Evolutionary conservation across 2,329 filamentous ascomycete genomes (phyloP).

Genomic region (Hansfordia pulvinata): DNA sequence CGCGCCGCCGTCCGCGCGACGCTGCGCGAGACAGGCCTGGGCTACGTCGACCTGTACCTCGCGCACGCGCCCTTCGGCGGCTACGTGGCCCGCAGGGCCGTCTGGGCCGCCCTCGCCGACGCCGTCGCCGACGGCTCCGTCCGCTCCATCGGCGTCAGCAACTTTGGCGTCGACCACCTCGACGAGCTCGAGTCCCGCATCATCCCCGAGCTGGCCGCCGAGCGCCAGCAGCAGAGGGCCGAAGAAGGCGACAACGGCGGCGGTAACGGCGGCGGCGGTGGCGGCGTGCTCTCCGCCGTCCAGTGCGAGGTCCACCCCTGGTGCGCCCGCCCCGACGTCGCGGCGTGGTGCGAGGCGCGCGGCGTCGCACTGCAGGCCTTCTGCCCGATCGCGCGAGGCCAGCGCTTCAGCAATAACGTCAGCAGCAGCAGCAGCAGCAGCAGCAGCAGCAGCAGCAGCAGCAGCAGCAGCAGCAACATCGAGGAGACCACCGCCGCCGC

Average conservation of each 20-base stretch:
- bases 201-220: conserved; percentile 45
- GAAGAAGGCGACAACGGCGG: no score
- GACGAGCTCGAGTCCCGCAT: conserved; percentile 46
- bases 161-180: conserved; percentile 51
- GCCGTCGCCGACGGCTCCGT: conserved; percentile 47
- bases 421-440: no score
- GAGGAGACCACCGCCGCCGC: no score
- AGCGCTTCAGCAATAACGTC: no score
- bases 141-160: conserved; percentile 48
- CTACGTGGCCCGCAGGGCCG: conserved; percentile 37
- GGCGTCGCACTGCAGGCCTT: conserved; percentile 52
- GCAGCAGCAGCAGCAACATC: no score
- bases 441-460: no score
- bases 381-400: conserved; percentile 47
- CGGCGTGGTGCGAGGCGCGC: conserved; percentile 57
- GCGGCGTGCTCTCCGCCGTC: conserved; percentile 65
- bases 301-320: conserved; percentile 89
- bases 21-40: conserved; percentile 45
- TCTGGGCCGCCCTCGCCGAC: conserved; percentile 52
- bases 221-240: no score
- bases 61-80: conserved; percentile 50
- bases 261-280: conserved; percentile 49
- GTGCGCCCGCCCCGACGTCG: conserved; percentile 68
- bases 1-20: conserved; percentile 51
- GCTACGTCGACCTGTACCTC: conserved; percentile 54